These are phyloP conservation scores for Fomitopsis betulina DNA, from an alignment of 1,284 basidiomycete genomes.

Conservation along the genomic window DNA sequence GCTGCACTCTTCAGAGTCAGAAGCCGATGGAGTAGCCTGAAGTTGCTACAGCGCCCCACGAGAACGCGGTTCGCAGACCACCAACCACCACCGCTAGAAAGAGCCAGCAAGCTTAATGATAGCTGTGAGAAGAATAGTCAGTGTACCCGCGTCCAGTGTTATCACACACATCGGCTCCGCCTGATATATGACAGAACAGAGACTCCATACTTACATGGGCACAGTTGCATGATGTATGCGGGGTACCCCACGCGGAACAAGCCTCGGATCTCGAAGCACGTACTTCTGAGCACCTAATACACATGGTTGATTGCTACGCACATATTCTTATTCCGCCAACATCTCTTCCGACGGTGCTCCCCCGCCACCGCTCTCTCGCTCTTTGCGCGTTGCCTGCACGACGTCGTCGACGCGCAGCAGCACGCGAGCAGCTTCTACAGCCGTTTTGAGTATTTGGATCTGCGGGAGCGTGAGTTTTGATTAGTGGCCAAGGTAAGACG, in stretches of 20 bases:
- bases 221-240: too few species aligned
- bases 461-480: constrained; percentile 18
- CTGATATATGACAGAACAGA: neutral
- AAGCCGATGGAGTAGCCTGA: too few species aligned
- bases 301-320: neutral
- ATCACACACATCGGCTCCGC: too few species aligned
- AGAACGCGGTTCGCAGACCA: too few species aligned
- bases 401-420: constrained; percentile 94
- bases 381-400: constrained; percentile 79
- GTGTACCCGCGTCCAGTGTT: too few species aligned
- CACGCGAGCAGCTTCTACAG: constrained; percentile 89
- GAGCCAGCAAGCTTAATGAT: too few species aligned
- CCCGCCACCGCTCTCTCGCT: constrained; percentile 48
- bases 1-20: too few species aligned
- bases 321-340: constrained; percentile 31
- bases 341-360: constrained; percentile 56
- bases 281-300: constrained; percentile 5
- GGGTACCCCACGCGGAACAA: neutral
- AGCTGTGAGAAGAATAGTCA: too few species aligned
- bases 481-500: neutral
- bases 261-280: neutral
- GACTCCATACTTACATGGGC: neutral
- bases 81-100: too few species aligned
- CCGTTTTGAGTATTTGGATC: constrained; percentile 97
- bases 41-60: too few species aligned